Evolutionary conservation across 768 basidiomycete species (phyloP).

Genomic region (Kondoa subrosea): DNA sequence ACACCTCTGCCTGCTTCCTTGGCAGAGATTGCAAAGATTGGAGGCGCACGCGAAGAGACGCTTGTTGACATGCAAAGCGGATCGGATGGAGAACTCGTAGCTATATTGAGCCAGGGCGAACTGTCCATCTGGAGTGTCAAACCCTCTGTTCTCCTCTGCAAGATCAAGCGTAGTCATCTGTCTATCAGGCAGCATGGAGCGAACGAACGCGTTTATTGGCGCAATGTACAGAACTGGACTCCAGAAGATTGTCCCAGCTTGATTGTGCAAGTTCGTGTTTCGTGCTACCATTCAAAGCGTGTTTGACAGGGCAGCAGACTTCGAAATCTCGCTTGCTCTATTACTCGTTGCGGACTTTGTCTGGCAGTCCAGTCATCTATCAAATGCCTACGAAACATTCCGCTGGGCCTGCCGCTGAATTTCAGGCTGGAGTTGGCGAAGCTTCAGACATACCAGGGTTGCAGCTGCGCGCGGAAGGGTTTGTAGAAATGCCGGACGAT

Average conservation of each 20-base stretch:
- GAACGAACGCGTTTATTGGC: slow-evolving; percentile 16
- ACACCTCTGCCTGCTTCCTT: slow-evolving; percentile 16
- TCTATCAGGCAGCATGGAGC: slow-evolving; percentile 18
- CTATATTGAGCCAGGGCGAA: slow-evolving; percentile 11
- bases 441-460: slow-evolving; percentile 10
- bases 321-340: slow-evolving; percentile 3
- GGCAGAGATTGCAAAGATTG: slow-evolving; percentile 18
- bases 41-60: slow-evolving; percentile 19
- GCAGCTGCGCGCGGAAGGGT: slow-evolving; percentile 10
- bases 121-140: slow-evolving; percentile 18
- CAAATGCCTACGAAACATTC: not conserved
- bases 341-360: not conserved
- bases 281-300: no score
- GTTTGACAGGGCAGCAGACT: no score
- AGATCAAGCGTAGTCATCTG: slow-evolving; percentile 14
- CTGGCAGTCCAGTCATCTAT: not conserved
- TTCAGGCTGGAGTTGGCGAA: slow-evolving; percentile 16
- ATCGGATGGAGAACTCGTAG: slow-evolving; percentile 16
- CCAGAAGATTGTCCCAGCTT: not conserved
- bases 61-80: slow-evolving; percentile 12
- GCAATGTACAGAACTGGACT: slow-evolving; percentile 9
- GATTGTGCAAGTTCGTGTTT: slow-evolving; percentile 4
- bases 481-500: slow-evolving; percentile 11
- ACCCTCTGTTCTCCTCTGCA: slow-evolving; percentile 17
- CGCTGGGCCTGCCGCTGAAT: slow-evolving; percentile 1